Conservation (phyloP, 192 early-diverging fungal species). For the Coemansia sp. region DNA sequence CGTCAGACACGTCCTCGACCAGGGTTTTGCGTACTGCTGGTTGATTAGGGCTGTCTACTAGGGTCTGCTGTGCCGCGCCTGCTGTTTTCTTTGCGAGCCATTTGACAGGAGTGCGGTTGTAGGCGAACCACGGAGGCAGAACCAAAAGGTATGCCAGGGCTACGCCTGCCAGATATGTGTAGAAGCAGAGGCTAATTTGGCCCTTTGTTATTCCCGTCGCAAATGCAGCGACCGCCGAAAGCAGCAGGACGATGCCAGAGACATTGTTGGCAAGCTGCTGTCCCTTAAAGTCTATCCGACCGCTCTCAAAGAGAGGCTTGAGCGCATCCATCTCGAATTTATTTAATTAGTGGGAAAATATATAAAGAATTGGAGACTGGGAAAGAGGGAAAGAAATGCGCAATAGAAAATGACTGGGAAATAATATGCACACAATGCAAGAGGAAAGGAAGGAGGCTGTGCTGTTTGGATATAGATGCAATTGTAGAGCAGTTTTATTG, state of each 20-base stretch:
- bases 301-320: constrained; percentile 36
- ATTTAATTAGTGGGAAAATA: no score
- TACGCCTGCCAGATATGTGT: constrained; percentile 25
- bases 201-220: constrained; percentile 18
- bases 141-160: constrained; percentile 25
- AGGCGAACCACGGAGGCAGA: constrained; percentile 44
- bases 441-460: no score
- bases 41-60: constrained; percentile 15
- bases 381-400: no score
- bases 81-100: constrained; percentile 33
- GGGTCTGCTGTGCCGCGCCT: neutral
- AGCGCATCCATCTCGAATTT: constrained; percentile 41
- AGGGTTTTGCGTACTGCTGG: constrained; percentile 20
- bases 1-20: constrained; percentile 46
- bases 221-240: constrained; percentile 20
- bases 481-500: no score
- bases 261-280: constrained; percentile 35
- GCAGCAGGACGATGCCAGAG: constrained; percentile 15
- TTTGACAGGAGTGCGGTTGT: constrained; percentile 19
- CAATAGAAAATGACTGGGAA: no score
- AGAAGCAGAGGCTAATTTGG: constrained; percentile 32
- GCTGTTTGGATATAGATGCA: no score
- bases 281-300: constrained; percentile 47
- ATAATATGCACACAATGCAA: no score
- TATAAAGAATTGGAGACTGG: no score